Conservation (phyloP, 768 basidiomycete genomes). For the Russula brevipes region DNA sequence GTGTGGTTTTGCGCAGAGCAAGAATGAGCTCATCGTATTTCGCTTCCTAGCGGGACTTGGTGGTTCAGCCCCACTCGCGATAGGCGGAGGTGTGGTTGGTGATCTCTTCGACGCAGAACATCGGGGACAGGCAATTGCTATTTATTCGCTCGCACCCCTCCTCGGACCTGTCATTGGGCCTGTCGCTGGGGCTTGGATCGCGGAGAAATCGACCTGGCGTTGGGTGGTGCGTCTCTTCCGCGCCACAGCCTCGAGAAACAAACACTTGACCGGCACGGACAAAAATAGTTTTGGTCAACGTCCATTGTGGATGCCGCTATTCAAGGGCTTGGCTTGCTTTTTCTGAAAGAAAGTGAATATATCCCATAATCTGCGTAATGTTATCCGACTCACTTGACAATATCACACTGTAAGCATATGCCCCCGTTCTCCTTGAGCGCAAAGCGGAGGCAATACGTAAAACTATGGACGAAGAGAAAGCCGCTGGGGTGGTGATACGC, state of each 20-base stretch:
- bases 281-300: slow-evolving; percentile 60
- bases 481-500: slow-evolving; percentile 34
- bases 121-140: slow-evolving; percentile 57
- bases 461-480: slow-evolving; percentile 46
- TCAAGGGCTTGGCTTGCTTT: slow-evolving; percentile 52
- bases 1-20: slow-evolving; percentile 54
- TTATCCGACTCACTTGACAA: neutral
- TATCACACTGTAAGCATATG: slow-evolving; percentile 27
- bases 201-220: slow-evolving; percentile 60
- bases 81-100: slow-evolving; percentile 63
- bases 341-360: slow-evolving; percentile 56
- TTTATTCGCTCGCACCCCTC: slow-evolving; percentile 62
- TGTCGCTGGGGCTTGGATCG: slow-evolving; percentile 61
- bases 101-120: slow-evolving; percentile 59
- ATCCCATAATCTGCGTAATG: neutral
- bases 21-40: slow-evolving; percentile 57
- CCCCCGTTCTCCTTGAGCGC: slow-evolving; percentile 38
- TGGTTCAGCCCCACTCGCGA: slow-evolving; percentile 62
- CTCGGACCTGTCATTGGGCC: slow-evolving; percentile 65
- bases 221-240: slow-evolving; percentile 51
- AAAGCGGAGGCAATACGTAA: slow-evolving; percentile 48
- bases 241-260: neutral
- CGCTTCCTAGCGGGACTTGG: slow-evolving; percentile 67
- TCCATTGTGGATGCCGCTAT: slow-evolving; percentile 51
- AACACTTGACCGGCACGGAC: neutral